Evolutionary conservation across 352 stramenopile genomes (phyloP).

Genomic region (Globisporangium echinulatum): DNA sequence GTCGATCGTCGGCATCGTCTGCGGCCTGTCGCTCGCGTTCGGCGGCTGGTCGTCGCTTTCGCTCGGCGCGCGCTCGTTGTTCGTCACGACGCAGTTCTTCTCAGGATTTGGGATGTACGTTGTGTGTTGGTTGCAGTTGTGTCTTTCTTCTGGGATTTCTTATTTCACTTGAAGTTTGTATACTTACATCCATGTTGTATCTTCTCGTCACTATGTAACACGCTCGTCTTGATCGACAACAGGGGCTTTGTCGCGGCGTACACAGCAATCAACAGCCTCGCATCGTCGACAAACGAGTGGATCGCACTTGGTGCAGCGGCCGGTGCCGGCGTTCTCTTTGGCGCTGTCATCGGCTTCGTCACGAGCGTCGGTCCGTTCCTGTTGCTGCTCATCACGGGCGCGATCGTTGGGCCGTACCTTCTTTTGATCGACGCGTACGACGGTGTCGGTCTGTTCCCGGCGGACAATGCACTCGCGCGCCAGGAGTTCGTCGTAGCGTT

Average conservation of each 20-base stretch:
- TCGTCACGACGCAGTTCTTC: slow-evolving; percentile 74
- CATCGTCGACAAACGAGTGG: slow-evolving; percentile 65
- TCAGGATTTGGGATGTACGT: slow-evolving; percentile 80
- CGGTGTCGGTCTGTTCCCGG: slow-evolving; percentile 57
- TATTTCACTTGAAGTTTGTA: slow-evolving; percentile 5
- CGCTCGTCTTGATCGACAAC: slow-evolving; percentile 1
- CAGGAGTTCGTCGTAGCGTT: slow-evolving; percentile 87
- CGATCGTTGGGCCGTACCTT: slow-evolving; percentile 64
- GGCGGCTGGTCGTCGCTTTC: slow-evolving; percentile 83
- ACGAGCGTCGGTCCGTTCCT: slow-evolving; percentile 66
- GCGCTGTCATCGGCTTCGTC: slow-evolving; percentile 67
- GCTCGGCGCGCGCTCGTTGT: slow-evolving; percentile 78
- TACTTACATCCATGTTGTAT: slow-evolving; percentile 11
- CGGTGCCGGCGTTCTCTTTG: slow-evolving; percentile 57
- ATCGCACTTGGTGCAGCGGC: slow-evolving; percentile 53
- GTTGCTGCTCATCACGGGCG: slow-evolving; percentile 58
- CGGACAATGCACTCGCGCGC: slow-evolving; percentile 68
- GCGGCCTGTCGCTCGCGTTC: slow-evolving; percentile 79
- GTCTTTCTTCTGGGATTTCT: not conserved
- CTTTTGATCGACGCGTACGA: slow-evolving; percentile 74
- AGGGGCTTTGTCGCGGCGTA: slow-evolving; percentile 70
- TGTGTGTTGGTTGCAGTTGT: slow-evolving; percentile 3
- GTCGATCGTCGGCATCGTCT: slow-evolving; percentile 69
- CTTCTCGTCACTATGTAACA: not conserved
- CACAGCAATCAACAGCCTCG: slow-evolving; percentile 54